Percentiles rank a stretch among this genome's conserved stretches.
These are phyloP conservation scores for Rhamnella rubrinervis DNA, from an alignment of 331 rosid species.

Conservation along the genomic window DNA sequence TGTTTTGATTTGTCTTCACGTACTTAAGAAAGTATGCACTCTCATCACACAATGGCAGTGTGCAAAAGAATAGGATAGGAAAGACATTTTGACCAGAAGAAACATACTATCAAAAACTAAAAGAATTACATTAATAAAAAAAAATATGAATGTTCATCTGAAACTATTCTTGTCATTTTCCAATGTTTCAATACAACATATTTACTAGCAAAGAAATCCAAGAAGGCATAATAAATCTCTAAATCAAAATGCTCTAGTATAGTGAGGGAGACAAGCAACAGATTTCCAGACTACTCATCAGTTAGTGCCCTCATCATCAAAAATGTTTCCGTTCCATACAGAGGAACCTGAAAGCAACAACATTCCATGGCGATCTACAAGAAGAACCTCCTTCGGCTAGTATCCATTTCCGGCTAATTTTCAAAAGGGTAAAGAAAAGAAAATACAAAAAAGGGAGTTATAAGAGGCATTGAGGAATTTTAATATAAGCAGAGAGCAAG, in stretches of 20 bases:
- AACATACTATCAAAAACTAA: slow-evolving; percentile 2
- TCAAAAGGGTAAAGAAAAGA: slow-evolving; percentile 22
- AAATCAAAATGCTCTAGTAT: slow-evolving; percentile 2
- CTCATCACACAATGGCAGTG: slow-evolving; percentile 27
- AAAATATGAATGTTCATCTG: slow-evolving; percentile 2
- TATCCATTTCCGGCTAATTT: slow-evolving; percentile 91
- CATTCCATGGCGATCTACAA: slow-evolving; percentile 40
- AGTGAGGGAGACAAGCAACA: background rate
- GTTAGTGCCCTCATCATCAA: slow-evolving; percentile 1
- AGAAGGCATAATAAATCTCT: background rate
- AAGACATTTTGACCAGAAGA: slow-evolving; percentile 14
- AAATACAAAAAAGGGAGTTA: slow-evolving; percentile 6
- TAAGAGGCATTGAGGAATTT: background rate
- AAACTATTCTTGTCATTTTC: slow-evolving; percentile 5
- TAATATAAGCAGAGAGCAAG: background rate
- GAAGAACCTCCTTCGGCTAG: slow-evolving; percentile 95
- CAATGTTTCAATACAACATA: background rate
- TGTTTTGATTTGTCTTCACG: slow-evolving; percentile 56
- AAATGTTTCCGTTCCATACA: slow-evolving; percentile 10
- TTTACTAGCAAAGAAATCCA: slow-evolving; percentile 18
- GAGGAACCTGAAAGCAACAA: slow-evolving; percentile 19
- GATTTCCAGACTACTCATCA: slow-evolving; percentile 8
- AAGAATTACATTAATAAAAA: slow-evolving; percentile 12
- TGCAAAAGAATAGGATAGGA: slow-evolving; percentile 23
- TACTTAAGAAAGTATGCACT: slow-evolving; percentile 43